A percentile compares a stretch with the other conserved stretches of the same genome.
These are phyloP conservation scores for Asclepias syriaca DNA, from an alignment of 257 asterid genomes.

Conservation along the genomic window DNA sequence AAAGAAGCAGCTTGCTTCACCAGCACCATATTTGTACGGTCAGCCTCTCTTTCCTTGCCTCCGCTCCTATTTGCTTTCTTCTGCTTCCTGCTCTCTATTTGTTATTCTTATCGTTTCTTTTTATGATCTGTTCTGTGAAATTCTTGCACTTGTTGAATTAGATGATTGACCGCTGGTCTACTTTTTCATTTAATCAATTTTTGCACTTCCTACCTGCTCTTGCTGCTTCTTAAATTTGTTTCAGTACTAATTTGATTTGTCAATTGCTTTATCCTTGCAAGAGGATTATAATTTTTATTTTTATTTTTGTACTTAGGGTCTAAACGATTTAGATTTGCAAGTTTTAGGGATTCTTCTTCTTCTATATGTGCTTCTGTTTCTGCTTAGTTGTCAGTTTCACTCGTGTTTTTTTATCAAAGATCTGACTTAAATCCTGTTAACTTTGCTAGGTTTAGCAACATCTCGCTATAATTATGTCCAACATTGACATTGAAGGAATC, in stretches of 20 bases:
- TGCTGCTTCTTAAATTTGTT: neutral
- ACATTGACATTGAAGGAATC: constrained; percentile 56
- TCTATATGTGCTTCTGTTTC: neutral
- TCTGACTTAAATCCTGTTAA: neutral
- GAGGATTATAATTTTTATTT: neutral
- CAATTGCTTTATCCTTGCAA: neutral
- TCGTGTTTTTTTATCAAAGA: neutral
- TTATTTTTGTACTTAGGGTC: neutral
- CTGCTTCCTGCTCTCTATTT: neutral
- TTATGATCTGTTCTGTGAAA: neutral
- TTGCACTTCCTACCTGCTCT: neutral
- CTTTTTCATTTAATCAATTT: neutral
- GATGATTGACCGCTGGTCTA: neutral
- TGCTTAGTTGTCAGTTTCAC: constrained; percentile 9
- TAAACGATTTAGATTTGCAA: neutral
- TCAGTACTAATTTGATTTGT: neutral
- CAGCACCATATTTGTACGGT: neutral
- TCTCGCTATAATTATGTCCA: constrained; percentile 37
- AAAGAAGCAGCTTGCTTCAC: neutral
- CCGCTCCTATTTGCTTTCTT: neutral
- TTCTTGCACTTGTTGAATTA: neutral
- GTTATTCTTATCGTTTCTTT: neutral
- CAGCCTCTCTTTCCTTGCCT: neutral
- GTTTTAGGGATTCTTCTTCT: neutral
- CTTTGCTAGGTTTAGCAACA: neutral